Evolutionary conservation across 371 early-diverging fungal species (phyloP).

Genomic region (Blakeslea trispora): DNA sequence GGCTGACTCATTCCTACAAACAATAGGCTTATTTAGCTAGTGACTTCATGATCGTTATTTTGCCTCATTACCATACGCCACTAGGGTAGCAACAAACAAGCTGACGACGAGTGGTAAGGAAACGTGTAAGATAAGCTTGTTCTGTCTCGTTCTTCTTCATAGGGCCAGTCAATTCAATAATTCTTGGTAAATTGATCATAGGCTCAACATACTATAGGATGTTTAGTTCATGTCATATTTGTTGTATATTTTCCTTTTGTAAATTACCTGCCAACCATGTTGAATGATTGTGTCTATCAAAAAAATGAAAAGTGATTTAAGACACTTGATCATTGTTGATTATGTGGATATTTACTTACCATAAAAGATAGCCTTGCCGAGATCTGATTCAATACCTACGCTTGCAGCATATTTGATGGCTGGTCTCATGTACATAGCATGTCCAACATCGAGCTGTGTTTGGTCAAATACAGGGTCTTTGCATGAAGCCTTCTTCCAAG

Average conservation of each 20-base stretch:
- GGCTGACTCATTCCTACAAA: conserved; percentile 42
- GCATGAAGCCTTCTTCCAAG: conserved; percentile 43
- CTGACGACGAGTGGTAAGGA: conserved; percentile 44
- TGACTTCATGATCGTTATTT: neutral
- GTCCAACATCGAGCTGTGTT: conserved; percentile 45
- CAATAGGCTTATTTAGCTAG: neutral
- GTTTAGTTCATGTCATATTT: neutral
- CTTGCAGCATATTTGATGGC: conserved; percentile 47
- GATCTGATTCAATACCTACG: conserved; percentile 38
- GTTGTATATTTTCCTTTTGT: conserved; percentile 1
- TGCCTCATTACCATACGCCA: conserved; percentile 36
- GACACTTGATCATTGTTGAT: too few relatives aligned
- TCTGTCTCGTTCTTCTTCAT: conserved; percentile 31
- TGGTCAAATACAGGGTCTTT: conserved; percentile 39
- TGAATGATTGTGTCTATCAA: conserved; percentile 51
- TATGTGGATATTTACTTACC: too few relatives aligned
- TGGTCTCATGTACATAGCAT: conserved; percentile 48
- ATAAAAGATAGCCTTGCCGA: conserved; percentile 55
- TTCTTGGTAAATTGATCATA: conserved; percentile 42
- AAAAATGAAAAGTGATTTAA: conserved; percentile 1
- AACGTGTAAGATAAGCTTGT: conserved; percentile 39
- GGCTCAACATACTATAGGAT: conserved; percentile 46
- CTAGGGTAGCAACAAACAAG: conserved; percentile 51
- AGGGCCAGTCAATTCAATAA: conserved; percentile 45
- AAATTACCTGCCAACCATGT: conserved; percentile 58